Evolutionary conservation across 306 rosid species (phyloP), one percentile per base, ranked within the genome.

Genomic region (Quercus cerris): DNA sequence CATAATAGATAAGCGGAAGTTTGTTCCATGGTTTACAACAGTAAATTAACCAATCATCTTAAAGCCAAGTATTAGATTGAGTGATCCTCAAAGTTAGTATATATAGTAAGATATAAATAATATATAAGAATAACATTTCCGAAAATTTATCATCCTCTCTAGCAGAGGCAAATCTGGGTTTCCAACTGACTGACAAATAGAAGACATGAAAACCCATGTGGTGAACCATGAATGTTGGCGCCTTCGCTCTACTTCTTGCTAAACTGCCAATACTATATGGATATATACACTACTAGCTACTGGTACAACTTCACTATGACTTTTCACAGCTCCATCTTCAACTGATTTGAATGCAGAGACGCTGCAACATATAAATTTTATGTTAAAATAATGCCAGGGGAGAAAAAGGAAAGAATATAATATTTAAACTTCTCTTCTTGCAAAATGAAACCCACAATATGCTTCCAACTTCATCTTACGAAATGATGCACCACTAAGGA

Each of bases 301-400:
- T 59, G 15, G 85, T 72, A 80, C 81, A 80, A 78, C 78, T 87
- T 74, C 75, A 83, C 67, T 72, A 70, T 52, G 72, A 74, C 46
- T 41, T 81, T 86, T 95, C 89, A 89, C 70, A 84, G 90, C 88
- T 95, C 97, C 94, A 90, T 94, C 97, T 94, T 91, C 92, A 95
- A 80, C 73, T 91, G 97, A 84, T 90, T 87, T 72, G 91, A 84
- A 82, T 89, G 97, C 90, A 90, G 85, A 80, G 94, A 81, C 62
- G 87, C 98, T 95, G 97, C 55, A 68, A 77, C 78, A 84, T 81
- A 84, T 55, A 81, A 66, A 79, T 55, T 55, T 35, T 14, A 64
- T 49, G 74, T 80, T 74, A 66, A 41, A 41, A 49, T 49, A 13
- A 49, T 49, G 54, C 54, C 54, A 49, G 17, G 14, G 17, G 1